Evolutionary conservation across 2,329 filamentous ascomycete species (phyloP).

Genomic region (Fusarium sp.): DNA sequence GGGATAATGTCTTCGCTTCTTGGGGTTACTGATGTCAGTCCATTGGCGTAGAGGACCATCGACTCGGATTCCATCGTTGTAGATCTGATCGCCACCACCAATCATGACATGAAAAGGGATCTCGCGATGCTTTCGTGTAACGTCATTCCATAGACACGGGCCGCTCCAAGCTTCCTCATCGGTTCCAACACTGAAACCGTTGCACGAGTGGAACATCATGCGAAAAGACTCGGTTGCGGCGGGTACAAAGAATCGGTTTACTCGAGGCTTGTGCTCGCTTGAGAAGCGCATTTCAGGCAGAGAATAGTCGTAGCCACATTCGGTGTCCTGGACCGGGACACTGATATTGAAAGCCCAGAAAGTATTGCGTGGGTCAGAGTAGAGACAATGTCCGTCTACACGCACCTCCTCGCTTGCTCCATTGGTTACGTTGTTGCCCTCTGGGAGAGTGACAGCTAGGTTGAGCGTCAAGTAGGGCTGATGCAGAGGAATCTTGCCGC

Average conservation of each 20-base stretch:
- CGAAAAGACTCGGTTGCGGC: constrained; percentile 89
- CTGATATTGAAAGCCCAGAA: constrained; percentile 93
- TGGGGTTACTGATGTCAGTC: constrained; percentile 85
- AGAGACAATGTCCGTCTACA: constrained; percentile 61
- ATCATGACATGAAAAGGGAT: constrained; percentile 95
- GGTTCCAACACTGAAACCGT: constrained; percentile 91
- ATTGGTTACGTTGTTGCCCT: constrained; percentile 43
- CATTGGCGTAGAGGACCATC: constrained; percentile 83
- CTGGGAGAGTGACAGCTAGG: constrained; percentile 49
- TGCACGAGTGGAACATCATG: constrained; percentile 98
- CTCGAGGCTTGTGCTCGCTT: constrained; percentile 64
- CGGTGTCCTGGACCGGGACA: constrained; percentile 76
- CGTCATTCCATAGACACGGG: constrained; percentile 94
- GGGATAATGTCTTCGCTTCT: constrained; percentile 80
- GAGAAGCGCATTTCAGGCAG: constrained; percentile 74
- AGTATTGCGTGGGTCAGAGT: constrained; percentile 76
- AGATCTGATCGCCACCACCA: constrained; percentile 94
- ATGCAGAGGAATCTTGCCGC: constrained; percentile 66
- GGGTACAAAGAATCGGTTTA: constrained; percentile 86
- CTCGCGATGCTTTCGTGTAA: constrained; percentile 81
- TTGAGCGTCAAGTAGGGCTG: constrained; percentile 70
- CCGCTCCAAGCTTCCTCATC: constrained; percentile 89
- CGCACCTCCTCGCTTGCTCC: constrained; percentile 57
- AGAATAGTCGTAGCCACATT: constrained; percentile 82
- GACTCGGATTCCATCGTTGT: constrained; percentile 93